Evolutionary conservation across 441 rosid genomes (phyloP).

Genomic region (Pelargonium cotyledonis): DNA sequence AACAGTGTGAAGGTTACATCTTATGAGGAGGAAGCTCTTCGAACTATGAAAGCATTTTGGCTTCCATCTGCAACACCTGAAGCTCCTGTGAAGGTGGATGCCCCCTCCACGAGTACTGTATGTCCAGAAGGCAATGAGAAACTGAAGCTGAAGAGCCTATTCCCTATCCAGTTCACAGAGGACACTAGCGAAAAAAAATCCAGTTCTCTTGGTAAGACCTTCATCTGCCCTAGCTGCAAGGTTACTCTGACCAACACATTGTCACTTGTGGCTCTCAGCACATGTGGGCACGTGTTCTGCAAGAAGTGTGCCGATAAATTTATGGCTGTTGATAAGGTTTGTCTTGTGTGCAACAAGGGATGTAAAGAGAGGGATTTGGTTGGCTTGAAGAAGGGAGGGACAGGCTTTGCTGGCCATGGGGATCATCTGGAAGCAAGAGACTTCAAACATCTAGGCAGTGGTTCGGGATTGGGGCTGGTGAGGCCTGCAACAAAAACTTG

Average conservation of each 20-base stretch:
- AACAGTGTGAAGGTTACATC: slow-evolving; percentile 81
- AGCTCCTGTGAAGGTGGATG: slow-evolving; percentile 56
- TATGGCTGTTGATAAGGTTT: slow-evolving; percentile 54
- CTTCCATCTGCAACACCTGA: slow-evolving; percentile 91
- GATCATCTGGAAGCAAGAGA: slow-evolving; percentile 67
- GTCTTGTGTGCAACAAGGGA: slow-evolving; percentile 54
- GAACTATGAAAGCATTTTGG: slow-evolving; percentile 94
- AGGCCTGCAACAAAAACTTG: slow-evolving; percentile 62
- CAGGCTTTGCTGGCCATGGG: slow-evolving; percentile 67
- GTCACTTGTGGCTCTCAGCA: slow-evolving; percentile 51
- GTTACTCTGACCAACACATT: slow-evolving; percentile 70
- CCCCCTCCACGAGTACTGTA: slow-evolving; percentile 50
- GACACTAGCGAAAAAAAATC: slow-evolving; percentile 49
- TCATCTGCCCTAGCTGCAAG: slow-evolving; percentile 79
- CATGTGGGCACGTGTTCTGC: slow-evolving; percentile 85
- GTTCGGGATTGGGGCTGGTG: slow-evolving; percentile 70
- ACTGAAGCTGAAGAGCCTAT: slow-evolving; percentile 67
- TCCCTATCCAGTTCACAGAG: slow-evolving; percentile 53
- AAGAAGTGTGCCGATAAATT: slow-evolving; percentile 74
- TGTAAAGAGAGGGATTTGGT: slow-evolving; percentile 66
- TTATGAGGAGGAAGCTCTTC: slow-evolving; percentile 81
- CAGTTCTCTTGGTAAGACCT: slow-evolving; percentile 47
- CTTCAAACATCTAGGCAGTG: slow-evolving; percentile 86
- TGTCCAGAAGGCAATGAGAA: slow-evolving; percentile 88
- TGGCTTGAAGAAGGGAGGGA: slow-evolving; percentile 65